A percentile compares a stretch with the other conserved stretches of the same genome.
phyloP scores from a whole-genome alignment of 768 basidiomycete genomes.

The Lactifluus echinatus region DNA sequence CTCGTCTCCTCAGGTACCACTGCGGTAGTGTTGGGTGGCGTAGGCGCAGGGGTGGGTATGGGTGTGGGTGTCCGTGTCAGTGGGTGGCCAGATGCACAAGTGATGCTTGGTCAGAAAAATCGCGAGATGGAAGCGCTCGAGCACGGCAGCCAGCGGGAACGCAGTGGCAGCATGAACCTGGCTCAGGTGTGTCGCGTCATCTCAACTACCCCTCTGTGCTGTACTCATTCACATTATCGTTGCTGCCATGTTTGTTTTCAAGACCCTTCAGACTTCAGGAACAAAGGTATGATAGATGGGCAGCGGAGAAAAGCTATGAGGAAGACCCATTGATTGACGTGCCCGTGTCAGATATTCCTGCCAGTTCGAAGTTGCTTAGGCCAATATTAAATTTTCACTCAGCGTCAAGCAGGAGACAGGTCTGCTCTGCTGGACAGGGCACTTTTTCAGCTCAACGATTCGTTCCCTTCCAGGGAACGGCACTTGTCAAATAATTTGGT shows the following conservation, averaged over 20 bases:
- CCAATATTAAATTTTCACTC: neutral
- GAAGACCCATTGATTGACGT: no score
- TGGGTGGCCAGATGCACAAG: constrained; percentile 36
- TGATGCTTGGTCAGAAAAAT: constrained; percentile 67
- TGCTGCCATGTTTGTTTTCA: no score
- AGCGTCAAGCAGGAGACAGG: neutral
- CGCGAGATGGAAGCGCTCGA: constrained; percentile 65
- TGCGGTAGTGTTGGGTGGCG: no score
- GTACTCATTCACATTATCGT: no score
- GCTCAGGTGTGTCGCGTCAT: constrained; percentile 1
- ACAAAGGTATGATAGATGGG: no score
- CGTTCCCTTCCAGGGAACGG: neutral
- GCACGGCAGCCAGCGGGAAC: constrained; percentile 30
- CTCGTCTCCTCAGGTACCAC: no score
- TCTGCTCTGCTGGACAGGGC: neutral
- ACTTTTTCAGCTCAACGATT: neutral
- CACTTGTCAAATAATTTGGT: neutral
- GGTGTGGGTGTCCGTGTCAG: no score
- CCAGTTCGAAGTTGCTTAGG: no score
- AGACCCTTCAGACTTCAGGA: no score
- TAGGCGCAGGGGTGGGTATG: constrained; percentile 8
- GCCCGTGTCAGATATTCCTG: no score
- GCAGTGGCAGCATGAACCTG: constrained; percentile 31
- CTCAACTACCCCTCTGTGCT: no score
- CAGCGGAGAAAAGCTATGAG: no score